These are phyloP conservation scores for Sphaerulina populicola DNA, from an alignment of 2,329 filamentous ascomycete genomes.

Conservation along the genomic window DNA sequence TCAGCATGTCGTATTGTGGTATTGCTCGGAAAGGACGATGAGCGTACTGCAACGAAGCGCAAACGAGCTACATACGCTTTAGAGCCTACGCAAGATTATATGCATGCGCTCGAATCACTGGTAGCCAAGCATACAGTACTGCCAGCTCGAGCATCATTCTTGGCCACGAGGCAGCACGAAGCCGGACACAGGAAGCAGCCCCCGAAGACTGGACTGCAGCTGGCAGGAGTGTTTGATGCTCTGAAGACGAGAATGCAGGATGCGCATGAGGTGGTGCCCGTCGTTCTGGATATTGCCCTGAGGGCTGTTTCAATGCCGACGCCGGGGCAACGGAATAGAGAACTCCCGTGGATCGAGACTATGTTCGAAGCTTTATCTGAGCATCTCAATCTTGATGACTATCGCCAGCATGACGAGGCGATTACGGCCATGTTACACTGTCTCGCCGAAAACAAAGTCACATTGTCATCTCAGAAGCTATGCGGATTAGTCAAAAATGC, in stretches of 20 bases:
- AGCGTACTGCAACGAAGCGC: slow-evolving; percentile 12
- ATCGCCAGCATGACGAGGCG: background rate
- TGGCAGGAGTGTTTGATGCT: slow-evolving; percentile 1
- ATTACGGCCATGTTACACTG: slow-evolving; percentile 22
- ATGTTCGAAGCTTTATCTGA: slow-evolving; percentile 2
- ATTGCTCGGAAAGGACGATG: background rate
- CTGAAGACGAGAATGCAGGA: slow-evolving; percentile 4
- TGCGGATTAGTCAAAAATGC: background rate
- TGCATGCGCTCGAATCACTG: slow-evolving; percentile 17
- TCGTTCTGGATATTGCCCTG: slow-evolving; percentile 37
- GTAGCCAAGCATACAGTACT: slow-evolving; percentile 39
- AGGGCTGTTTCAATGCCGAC: slow-evolving; percentile 36
- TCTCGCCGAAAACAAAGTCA: slow-evolving; percentile 7
- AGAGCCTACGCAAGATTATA: background rate
- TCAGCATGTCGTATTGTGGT: slow-evolving; percentile 19
- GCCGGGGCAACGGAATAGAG: slow-evolving; percentile 34
- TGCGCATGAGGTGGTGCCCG: slow-evolving; percentile 12
- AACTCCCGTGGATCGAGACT: slow-evolving; percentile 40
- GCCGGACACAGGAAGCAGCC: background rate
- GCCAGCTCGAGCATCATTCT: slow-evolving; percentile 35
- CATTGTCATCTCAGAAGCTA: slow-evolving; percentile 6
- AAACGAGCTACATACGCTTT: slow-evolving; percentile 11
- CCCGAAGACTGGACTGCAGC: background rate
- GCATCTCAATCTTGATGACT: background rate
- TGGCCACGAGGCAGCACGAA: slow-evolving; percentile 17